Conservation (phyloP, 768 basidiomycete genomes). For the Podaxis mareebaensis region DNA sequence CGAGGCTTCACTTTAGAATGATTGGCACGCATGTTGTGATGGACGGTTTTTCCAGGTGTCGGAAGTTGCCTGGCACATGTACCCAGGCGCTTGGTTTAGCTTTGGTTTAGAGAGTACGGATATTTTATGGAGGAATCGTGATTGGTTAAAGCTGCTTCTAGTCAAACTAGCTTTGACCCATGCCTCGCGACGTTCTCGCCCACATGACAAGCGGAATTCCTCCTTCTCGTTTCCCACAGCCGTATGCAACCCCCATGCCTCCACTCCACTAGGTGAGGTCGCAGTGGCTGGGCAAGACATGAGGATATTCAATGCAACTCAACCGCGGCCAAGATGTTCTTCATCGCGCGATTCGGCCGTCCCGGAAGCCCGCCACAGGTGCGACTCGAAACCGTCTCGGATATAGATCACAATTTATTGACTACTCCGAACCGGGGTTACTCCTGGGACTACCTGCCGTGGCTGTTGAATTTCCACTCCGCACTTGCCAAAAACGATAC, state of each 20-base stretch:
- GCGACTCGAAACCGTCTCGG: background rate
- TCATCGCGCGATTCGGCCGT: background rate
- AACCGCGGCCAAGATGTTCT: background rate
- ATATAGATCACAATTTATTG: background rate
- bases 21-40: background rate
- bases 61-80: background rate
- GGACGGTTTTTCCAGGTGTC: background rate
- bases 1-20: background rate
- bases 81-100: background rate
- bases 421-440: constrained; percentile 13
- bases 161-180: background rate
- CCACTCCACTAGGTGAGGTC: background rate
- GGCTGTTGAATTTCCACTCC: constrained; percentile 13
- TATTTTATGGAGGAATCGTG: background rate
- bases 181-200: background rate
- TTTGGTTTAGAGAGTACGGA: background rate
- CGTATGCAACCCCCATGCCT: background rate
- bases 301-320: background rate
- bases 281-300: background rate
- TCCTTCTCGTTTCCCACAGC: background rate
- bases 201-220: constrained; percentile 1
- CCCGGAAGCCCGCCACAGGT: background rate
- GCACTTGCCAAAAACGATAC: constrained; percentile 9
- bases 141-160: background rate
- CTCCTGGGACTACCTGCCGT: constrained; percentile 4